Base-by-base conservation (phyloP, 2,329 filamentous ascomycete genomes). In the Venturia pyrina region DNA sequence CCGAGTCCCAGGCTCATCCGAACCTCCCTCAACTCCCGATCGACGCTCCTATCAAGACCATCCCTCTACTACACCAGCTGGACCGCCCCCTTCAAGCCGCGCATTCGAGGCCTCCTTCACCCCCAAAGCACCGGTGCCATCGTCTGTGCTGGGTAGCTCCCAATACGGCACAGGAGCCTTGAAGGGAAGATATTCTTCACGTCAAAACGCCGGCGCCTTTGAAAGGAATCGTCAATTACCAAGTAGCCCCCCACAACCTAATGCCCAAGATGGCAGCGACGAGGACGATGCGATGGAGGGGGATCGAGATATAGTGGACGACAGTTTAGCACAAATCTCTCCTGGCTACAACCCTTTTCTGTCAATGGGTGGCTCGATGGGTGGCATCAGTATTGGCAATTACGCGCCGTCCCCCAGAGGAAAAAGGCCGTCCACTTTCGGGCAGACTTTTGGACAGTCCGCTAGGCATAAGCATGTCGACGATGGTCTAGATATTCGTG, bases 1-100 rank as follows among this genome's bases (percentile, higher is more conserved):
- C 50, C 28, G 13, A 13, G 62, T 62, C 10, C 66, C 66, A 40
- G 64, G 24, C 46, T 66, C 63, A 5, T 67, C 66, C 5, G 44
- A 67, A 46, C 72, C 75, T 43, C 75, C 76, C 57, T 76, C 75
- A 8, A 77, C 75, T 8, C 75, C 75, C 46, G 71, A 72, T 62
- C 71, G 70, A 46, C 69, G 69, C 62, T 71, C 70, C 68, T 68
- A 70, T n/a, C 70, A 69, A 64, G 70, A 69, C 64, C 67, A 71
- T 68, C 77, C 81, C 57, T 85, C 84, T 6, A 85, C 83, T 24
- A 86, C 84, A 19, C 84, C 84, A 64, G 82, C 82, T 60, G 84
- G 83, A 50, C 79, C 78, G 66, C 83, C 84, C 1, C 83, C 83
- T 34, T 82, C 81, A 57, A 66, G 41, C 34, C 44, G 34, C 77